A percentile compares a stretch with the other conserved stretches of the same genome.
Conservation (phyloP, 108 stramenopile species). For the Cyclotella choctawhatcheeana region DNA sequence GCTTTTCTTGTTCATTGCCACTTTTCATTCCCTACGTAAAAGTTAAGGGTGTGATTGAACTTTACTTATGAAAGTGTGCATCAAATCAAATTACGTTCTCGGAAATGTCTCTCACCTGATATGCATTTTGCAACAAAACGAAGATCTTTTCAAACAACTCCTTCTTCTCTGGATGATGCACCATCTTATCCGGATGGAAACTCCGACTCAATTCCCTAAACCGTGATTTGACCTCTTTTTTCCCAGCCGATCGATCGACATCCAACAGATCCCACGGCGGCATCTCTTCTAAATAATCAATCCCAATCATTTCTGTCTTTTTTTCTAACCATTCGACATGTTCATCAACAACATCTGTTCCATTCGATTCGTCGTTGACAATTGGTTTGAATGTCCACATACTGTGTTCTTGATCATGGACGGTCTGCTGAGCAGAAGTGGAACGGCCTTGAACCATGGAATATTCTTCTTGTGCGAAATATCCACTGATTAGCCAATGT, state of each 20-base stretch:
- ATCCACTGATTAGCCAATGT: constrained; percentile 33
- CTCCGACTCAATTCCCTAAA: constrained; percentile 45
- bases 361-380: not conserved
- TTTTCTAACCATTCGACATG: constrained; percentile 47
- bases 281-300: constrained; percentile 47
- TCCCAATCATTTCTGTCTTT: constrained; percentile 48
- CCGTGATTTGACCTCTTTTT: constrained; percentile 46
- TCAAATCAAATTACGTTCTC: too few relatives aligned
- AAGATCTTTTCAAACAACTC: constrained; percentile 53
- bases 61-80: too few relatives aligned
- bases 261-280: constrained; percentile 55
- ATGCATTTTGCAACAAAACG: constrained; percentile 49
- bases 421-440: not conserved
- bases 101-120: too few relatives aligned
- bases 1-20: constrained; percentile 40
- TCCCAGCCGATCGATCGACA: constrained; percentile 46
- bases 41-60: too few relatives aligned
- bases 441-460: constrained; percentile 16
- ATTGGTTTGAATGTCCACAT: constrained; percentile 33
- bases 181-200: constrained; percentile 53
- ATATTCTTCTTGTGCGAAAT: constrained; percentile 50
- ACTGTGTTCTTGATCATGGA: constrained; percentile 4
- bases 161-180: constrained; percentile 41
- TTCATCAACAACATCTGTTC: constrained; percentile 30
- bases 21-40: constrained; percentile 48